phyloP scores from a whole-genome alignment of 2,329 filamentous ascomycete genomes.

The Dothidotthia symphoricarpi region DNA sequence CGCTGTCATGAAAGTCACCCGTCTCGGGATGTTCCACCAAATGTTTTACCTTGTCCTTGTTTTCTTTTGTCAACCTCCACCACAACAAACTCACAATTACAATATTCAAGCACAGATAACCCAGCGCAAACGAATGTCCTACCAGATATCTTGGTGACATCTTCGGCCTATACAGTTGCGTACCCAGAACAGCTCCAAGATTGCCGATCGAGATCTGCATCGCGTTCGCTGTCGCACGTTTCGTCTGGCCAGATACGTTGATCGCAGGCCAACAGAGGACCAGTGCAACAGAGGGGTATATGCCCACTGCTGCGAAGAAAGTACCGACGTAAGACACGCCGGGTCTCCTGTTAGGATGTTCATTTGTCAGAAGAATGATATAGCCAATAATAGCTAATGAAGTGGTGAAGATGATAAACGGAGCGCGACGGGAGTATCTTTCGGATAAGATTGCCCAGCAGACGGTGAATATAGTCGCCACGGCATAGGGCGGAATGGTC shows the following conservation, averaged over 20 bases:
- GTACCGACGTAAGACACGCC: constrained; percentile 41
- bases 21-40: constrained; percentile 27
- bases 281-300: constrained; percentile 42
- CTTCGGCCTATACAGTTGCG: constrained; percentile 39
- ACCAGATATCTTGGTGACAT: constrained; percentile 38
- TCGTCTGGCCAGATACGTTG: constrained; percentile 55
- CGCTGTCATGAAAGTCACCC: constrained; percentile 29
- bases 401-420: constrained; percentile 38
- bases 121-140: constrained; percentile 39
- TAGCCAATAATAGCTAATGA: constrained; percentile 39
- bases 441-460: constrained; percentile 38
- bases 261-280: constrained; percentile 53
- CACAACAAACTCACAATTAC: constrained; percentile 32
- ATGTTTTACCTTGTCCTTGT: constrained; percentile 28
- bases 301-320: constrained; percentile 41
- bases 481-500: constrained; percentile 48
- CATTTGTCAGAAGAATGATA: constrained; percentile 40
- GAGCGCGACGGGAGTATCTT: constrained; percentile 29
- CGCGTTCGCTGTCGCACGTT: constrained; percentile 51
- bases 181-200: constrained; percentile 42
- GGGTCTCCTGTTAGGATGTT: constrained; percentile 29
- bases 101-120: constrained; percentile 35
- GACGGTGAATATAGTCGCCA: constrained; percentile 40
- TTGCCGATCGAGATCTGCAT: constrained; percentile 54
- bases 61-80: constrained; percentile 35